Evolutionary conservation across 768 basidiomycete genomes (phyloP).

Genomic region (Collybia sordida): DNA sequence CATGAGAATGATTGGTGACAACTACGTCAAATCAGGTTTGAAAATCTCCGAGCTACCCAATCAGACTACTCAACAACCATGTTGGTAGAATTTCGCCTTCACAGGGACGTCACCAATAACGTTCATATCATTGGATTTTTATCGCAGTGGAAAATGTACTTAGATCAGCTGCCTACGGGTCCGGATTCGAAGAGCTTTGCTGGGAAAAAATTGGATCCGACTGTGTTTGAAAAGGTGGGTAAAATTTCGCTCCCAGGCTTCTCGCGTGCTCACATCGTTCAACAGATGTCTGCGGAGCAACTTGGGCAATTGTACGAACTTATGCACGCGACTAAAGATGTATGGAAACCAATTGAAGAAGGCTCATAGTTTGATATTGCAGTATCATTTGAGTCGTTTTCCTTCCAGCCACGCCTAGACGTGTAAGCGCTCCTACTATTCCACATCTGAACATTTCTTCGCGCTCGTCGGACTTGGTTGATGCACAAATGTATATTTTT

Average conservation of each 20-base stretch:
- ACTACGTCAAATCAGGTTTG: slow-evolving; percentile 79
- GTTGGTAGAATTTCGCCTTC: slow-evolving; percentile 81
- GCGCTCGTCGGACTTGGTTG: neutral
- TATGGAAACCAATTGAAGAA: slow-evolving; percentile 67
- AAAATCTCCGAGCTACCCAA: neutral
- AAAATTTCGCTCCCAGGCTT: neutral
- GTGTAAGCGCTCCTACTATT: neutral
- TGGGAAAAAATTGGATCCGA: slow-evolving; percentile 70
- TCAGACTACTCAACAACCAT: slow-evolving; percentile 1
- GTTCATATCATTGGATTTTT: slow-evolving; percentile 93
- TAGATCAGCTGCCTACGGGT: slow-evolving; percentile 65
- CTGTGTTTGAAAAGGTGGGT: slow-evolving; percentile 72
- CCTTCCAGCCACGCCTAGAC: neutral
- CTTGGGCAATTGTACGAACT: slow-evolving; percentile 92
- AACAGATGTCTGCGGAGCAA: slow-evolving; percentile 86
- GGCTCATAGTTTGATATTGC: slow-evolving; percentile 15
- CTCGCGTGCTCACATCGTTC: slow-evolving; percentile 2
- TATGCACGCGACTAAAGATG: slow-evolving; percentile 86
- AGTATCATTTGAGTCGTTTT: neutral
- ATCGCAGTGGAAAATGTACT: slow-evolving; percentile 92
- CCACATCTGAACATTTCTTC: neutral
- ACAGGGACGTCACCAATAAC: slow-evolving; percentile 78
- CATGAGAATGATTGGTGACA: slow-evolving; percentile 84
- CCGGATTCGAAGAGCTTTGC: slow-evolving; percentile 45
- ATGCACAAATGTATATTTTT: neutral